phyloP scores from a whole-genome alignment of 306 rosid species.

The Chamaecrista fasciculata region DNA sequence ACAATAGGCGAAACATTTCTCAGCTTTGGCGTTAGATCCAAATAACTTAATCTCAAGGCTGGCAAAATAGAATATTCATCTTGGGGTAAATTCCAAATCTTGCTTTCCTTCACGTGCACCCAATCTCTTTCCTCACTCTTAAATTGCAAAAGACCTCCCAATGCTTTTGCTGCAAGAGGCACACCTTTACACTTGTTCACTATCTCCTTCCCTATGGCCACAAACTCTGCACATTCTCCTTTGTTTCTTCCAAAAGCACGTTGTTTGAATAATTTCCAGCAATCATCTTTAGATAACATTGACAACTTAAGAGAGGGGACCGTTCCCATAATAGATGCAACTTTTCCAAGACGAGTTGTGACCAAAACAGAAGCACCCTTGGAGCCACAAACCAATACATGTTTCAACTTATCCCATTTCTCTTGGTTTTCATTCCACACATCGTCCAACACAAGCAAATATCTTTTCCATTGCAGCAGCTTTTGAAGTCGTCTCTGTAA shows the following conservation, averaged over 20 bases:
- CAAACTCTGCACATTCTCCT: slow-evolving; percentile 16
- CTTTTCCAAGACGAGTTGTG: slow-evolving; percentile 31
- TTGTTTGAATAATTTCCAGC: slow-evolving; percentile 38
- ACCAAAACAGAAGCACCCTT: slow-evolving; percentile 40
- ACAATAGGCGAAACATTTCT: slow-evolving; percentile 32
- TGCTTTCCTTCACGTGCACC: slow-evolving; percentile 9
- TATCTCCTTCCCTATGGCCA: slow-evolving; percentile 5
- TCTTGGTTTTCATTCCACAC: slow-evolving; percentile 41
- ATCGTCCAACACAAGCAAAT: slow-evolving; percentile 45
- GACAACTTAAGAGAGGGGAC: background rate
- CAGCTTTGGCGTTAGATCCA: background rate
- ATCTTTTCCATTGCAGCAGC: slow-evolving; percentile 4
- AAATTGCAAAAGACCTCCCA: slow-evolving; percentile 26
- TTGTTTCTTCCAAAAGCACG: slow-evolving; percentile 28
- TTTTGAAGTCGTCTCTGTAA: background rate
- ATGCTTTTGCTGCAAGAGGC: slow-evolving; percentile 33
- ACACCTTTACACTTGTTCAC: slow-evolving; percentile 31
- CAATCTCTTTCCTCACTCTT: slow-evolving; percentile 13
- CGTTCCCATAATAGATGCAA: slow-evolving; percentile 32
- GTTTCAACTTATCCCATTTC: slow-evolving; percentile 34
- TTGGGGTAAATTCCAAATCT: slow-evolving; percentile 12
- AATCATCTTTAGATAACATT: slow-evolving; percentile 27
- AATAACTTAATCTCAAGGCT: slow-evolving; percentile 29
- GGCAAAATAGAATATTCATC: slow-evolving; percentile 6
- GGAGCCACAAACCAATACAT: slow-evolving; percentile 31